Conservation (phyloP, 345 rosid species). For the Ricinus communis region DNA sequence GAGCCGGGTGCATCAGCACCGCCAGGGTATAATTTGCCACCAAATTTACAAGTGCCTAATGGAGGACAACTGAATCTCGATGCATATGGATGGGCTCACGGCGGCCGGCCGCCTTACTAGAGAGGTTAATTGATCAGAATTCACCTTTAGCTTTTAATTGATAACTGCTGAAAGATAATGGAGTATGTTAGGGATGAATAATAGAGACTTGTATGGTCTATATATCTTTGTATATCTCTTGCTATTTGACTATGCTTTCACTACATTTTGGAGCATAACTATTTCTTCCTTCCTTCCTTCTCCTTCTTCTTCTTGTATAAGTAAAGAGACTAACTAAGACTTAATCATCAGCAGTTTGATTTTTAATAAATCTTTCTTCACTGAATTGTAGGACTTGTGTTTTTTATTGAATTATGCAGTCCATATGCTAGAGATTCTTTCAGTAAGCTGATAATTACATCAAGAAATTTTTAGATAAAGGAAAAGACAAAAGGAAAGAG, state of each 20-base stretch:
- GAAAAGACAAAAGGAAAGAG: too few relatives aligned
- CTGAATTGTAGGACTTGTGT: too few relatives aligned
- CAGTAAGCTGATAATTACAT: too few relatives aligned
- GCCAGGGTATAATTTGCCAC: constrained; percentile 20
- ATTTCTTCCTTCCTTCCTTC: background rate
- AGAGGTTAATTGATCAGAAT: background rate
- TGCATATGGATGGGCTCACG: constrained; percentile 55
- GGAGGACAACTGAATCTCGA: constrained; percentile 42
- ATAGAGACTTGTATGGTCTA: constrained; percentile 8
- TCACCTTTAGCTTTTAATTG: background rate
- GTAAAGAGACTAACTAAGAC: background rate
- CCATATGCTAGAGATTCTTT: too few relatives aligned
- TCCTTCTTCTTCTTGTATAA: background rate
- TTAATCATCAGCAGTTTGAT: background rate
- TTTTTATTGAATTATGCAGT: too few relatives aligned
- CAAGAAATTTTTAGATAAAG: too few relatives aligned
- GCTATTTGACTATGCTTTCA: background rate
- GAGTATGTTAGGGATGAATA: constrained; percentile 10
- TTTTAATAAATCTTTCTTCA: too few relatives aligned
- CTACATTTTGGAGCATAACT: background rate
- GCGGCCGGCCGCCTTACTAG: constrained; percentile 41
- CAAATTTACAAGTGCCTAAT: constrained; percentile 25
- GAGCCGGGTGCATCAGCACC: constrained; percentile 21
- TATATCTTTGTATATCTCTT: constrained; percentile 4
- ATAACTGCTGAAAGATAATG: background rate